These are phyloP conservation scores for Psilocybe sp. DNA, from an alignment of 768 basidiomycete genomes.

Conservation along the genomic window DNA sequence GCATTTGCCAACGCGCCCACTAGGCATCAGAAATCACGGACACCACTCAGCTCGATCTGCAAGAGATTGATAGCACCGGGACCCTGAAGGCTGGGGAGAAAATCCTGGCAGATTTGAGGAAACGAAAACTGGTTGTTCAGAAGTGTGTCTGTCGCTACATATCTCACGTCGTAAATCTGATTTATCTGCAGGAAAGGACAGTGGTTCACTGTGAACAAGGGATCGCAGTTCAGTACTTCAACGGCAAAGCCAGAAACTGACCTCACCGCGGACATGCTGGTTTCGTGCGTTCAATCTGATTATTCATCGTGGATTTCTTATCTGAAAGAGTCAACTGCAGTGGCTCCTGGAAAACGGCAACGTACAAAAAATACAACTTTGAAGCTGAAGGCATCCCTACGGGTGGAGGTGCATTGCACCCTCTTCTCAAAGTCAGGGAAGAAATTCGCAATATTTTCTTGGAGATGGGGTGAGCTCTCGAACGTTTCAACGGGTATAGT, in stretches of 20 bases:
- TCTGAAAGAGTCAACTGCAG: constrained; percentile 36
- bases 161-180: constrained; percentile 1
- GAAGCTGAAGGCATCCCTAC: constrained; percentile 92
- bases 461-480: constrained; percentile 86
- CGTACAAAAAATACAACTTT: constrained; percentile 98
- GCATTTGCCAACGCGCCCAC: constrained; percentile 2
- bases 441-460: constrained; percentile 97
- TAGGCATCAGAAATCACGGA: constrained; percentile 72
- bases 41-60: constrained; percentile 68
- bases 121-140: constrained; percentile 85
- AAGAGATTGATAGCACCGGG: constrained; percentile 71
- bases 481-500: background rate
- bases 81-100: constrained; percentile 77
- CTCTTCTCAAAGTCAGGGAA: constrained; percentile 94
- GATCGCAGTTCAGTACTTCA: constrained; percentile 83
- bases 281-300: constrained; percentile 57
- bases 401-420: constrained; percentile 90
- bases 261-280: constrained; percentile 91
- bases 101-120: constrained; percentile 79
- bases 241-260: constrained; percentile 94
- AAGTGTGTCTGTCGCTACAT: constrained; percentile 46
- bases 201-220: constrained; percentile 90
- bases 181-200: constrained; percentile 74
- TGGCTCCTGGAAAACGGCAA: constrained; percentile 90
- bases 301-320: background rate